Conservation (phyloP, 345 rosid genomes). For the Melaleuca quinquenervia region DNA sequence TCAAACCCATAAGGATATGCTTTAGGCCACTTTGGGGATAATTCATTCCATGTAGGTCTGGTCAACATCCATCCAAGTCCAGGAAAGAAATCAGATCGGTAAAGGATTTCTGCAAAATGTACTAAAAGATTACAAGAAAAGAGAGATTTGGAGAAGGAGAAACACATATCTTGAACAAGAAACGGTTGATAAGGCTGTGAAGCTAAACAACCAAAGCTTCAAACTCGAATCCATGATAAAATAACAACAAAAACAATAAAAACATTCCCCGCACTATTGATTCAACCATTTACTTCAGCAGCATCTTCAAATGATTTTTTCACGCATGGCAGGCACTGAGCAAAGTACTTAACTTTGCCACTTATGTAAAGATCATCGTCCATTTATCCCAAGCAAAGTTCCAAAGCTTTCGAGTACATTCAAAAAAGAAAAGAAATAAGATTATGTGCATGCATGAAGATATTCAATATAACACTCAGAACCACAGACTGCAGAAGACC, state of each 20-base stretch:
- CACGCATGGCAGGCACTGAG: neutral
- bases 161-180: neutral
- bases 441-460: neutral
- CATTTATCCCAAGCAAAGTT: neutral
- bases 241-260: neutral
- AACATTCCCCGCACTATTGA: neutral
- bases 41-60: constrained; percentile 80
- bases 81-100: constrained; percentile 98
- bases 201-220: neutral
- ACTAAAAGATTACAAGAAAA: neutral
- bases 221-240: neutral
- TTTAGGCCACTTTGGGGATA: constrained; percentile 99
- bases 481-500: neutral
- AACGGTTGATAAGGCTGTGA: neutral
- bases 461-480: neutral
- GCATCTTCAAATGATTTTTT: neutral
- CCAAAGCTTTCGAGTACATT: neutral
- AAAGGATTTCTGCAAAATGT: constrained; percentile 59
- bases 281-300: neutral
- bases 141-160: neutral
- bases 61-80: constrained; percentile 99
- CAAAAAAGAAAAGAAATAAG: neutral
- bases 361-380: neutral
- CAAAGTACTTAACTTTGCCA: neutral
- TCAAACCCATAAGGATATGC: constrained; percentile 68